Base-by-base conservation (phyloP, 495 filamentous ascomycete genomes). In the Annulohypoxylon maeteangense region DNA sequence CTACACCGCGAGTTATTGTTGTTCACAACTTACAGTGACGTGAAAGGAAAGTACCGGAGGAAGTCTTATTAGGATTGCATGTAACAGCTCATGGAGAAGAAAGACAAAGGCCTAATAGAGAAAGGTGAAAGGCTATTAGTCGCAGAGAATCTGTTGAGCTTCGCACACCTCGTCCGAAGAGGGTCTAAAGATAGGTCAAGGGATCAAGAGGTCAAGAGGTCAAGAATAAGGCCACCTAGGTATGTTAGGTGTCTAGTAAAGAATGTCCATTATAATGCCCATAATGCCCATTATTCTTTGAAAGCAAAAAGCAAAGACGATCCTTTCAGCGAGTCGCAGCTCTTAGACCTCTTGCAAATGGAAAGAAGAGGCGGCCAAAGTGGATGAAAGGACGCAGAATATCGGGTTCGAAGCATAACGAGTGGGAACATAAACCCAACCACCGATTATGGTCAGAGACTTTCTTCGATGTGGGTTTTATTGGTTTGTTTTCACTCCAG, bases 21-120 rank as follows among this genome's bases (percentile, higher is more conserved):
- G 48, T 25, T 53, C 47, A 61, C 62, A 63, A 75, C 75, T 76
- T 76, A 76, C 75, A 76, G 64, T 70, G 75, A 75, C 65, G 69
- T 54, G 70, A 75, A 75, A 63, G 50, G 53, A 68, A 72, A 65
- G 48, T 20, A 40, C 14, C 25, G 23, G 27, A 31, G 58, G 44
- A 53, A 69, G 40, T 51, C 50, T 59, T 44, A 18, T 44, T 20
- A 68, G 64, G 56, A 66, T 29, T 53, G 45, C 64, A 68, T 72
- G 42, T 48, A 44, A 20, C 36, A 50, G 68, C 68, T 32, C 45
- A 57, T 36, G 42, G 47, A 53, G 45, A 48, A 59, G 38, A 56
- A 16, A 10, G 66, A 56, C 45, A 68, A 68, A 72, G 70, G 45
- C 51, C 51, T 31, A 31, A 22, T 40, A 40, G 36, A 14, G 48